Conservation (phyloP, 139 green algal species). For the Tetraselmis striata region DNA sequence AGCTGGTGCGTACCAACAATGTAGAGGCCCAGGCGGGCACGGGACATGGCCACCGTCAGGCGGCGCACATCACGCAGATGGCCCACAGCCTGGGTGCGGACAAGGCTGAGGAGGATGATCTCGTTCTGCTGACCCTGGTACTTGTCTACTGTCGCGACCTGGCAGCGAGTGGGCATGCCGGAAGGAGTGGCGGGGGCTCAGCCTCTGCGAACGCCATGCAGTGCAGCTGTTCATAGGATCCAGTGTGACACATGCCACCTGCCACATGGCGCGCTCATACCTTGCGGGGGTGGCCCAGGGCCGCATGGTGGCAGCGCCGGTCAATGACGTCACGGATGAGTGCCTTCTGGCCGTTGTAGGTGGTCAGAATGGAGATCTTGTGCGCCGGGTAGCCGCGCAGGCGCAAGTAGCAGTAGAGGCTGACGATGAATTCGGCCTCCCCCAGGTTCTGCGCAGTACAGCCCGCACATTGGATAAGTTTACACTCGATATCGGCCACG, state of each 20-base stretch:
- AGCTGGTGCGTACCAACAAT: slow-evolving; percentile 78
- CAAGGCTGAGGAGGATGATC: slow-evolving; percentile 90
- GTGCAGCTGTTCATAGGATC: too few relatives aligned
- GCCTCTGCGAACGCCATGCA: too few relatives aligned
- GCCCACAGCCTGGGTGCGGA: slow-evolving; percentile 82
- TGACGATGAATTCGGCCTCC: slow-evolving; percentile 90
- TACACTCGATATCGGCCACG: too few relatives aligned
- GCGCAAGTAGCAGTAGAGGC: slow-evolving; percentile 87
- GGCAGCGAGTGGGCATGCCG: background rate
- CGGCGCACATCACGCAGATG: slow-evolving; percentile 93
- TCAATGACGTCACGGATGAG: slow-evolving; percentile 89
- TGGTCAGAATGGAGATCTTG: slow-evolving; percentile 94
- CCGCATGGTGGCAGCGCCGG: slow-evolving; percentile 74
- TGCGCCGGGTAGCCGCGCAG: slow-evolving; percentile 86
- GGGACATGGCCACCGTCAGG: slow-evolving; percentile 90
- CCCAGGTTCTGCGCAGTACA: slow-evolving; percentile 81
- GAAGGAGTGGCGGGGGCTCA: too few relatives aligned
- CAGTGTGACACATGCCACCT: too few relatives aligned
- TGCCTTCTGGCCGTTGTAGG: slow-evolving; percentile 97
- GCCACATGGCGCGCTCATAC: too few relatives aligned
- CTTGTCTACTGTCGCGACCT: slow-evolving; percentile 90
- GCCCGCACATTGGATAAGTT: too few relatives aligned
- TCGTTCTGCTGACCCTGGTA: slow-evolving; percentile 99
- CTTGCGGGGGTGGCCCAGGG: slow-evolving; percentile 82
- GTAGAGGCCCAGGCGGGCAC: slow-evolving; percentile 91